Conservation (phyloP, 345 rosid genomes). For the Eucalyptus regnans region DNA sequence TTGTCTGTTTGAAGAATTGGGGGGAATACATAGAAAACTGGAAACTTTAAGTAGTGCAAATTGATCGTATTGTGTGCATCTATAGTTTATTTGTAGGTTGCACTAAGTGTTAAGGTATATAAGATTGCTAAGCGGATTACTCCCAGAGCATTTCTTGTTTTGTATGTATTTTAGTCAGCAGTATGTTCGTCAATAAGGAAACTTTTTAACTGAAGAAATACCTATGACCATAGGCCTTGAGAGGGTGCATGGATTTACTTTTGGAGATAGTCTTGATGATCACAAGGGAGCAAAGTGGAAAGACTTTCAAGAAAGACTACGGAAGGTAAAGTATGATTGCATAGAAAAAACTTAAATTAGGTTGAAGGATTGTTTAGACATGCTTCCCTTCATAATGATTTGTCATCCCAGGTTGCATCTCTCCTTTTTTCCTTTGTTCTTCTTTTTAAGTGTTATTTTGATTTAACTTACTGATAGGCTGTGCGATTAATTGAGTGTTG, state of each 20-base stretch:
- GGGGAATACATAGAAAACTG: neutral
- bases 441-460: neutral
- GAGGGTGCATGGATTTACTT: constrained; percentile 91
- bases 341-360: neutral
- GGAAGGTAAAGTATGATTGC: constrained; percentile 31
- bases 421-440: neutral
- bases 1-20: neutral
- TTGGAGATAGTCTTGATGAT: constrained; percentile 85
- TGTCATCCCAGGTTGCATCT: neutral
- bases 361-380: neutral
- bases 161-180: neutral
- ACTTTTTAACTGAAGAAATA: neutral
- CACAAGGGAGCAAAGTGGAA: constrained; percentile 55
- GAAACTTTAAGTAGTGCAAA: neutral
- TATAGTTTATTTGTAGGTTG: neutral
- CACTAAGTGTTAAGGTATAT: neutral
- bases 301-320: constrained; percentile 54
- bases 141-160: neutral
- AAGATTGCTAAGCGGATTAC: neutral
- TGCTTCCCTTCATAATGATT: neutral
- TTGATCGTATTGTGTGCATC: neutral
- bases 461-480: neutral
- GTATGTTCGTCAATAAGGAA: neutral
- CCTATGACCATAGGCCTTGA: constrained; percentile 52
- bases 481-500: neutral